Evolutionary conservation across 768 basidiomycete genomes (phyloP).

Genomic region (Leccinum barrowsii): DNA sequence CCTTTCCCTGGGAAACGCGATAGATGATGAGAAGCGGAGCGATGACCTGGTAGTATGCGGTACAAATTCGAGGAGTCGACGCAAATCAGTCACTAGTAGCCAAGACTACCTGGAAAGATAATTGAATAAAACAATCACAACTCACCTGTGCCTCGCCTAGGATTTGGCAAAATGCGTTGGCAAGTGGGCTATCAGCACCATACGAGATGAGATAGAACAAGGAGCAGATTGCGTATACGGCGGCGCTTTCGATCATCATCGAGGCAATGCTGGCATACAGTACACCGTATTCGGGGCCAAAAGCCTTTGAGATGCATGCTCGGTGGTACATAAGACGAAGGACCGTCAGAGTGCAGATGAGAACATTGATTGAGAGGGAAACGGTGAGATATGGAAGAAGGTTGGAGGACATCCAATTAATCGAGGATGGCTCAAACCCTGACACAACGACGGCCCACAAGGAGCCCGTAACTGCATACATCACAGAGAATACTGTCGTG

Average conservation of each 20-base stretch:
- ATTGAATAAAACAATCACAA: neutral
- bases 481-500: neutral
- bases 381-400: slow-evolving; percentile 31
- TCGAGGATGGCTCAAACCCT: slow-evolving; percentile 15
- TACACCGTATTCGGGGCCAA: slow-evolving; percentile 24
- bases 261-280: slow-evolving; percentile 31
- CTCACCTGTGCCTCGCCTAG: slow-evolving; percentile 29
- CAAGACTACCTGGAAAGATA: no score
- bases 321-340: slow-evolving; percentile 31
- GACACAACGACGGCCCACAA: slow-evolving; percentile 30
- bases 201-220: slow-evolving; percentile 32
- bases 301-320: slow-evolving; percentile 20
- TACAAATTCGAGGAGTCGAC: neutral
- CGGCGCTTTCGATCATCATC: slow-evolving; percentile 34
- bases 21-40: slow-evolving; percentile 47
- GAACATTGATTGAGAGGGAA: slow-evolving; percentile 32
- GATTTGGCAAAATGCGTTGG: slow-evolving; percentile 28
- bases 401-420: slow-evolving; percentile 30
- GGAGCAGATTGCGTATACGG: slow-evolving; percentile 31
- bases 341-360: slow-evolving; percentile 31
- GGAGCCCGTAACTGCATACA: slow-evolving; percentile 22
- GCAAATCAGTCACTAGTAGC: no score
- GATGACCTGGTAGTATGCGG: slow-evolving; percentile 34
- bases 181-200: slow-evolving; percentile 17
- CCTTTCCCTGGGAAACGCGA: slow-evolving; percentile 44